phyloP scores from a whole-genome alignment of 495 filamentous ascomycete genomes.

The Penicillium flavigenum region DNA sequence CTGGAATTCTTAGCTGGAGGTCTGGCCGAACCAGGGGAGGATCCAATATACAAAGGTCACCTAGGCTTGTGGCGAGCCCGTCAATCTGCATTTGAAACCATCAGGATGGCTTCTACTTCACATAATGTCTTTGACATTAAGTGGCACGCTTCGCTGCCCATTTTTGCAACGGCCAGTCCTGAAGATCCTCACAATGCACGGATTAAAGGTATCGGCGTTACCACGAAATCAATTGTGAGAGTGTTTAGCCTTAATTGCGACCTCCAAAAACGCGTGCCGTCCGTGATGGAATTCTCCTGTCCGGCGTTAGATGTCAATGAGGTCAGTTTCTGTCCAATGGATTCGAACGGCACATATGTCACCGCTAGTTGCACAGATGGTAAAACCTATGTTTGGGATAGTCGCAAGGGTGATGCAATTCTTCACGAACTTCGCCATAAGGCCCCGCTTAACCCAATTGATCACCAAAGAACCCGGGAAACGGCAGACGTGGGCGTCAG shows the following conservation, averaged over 20 bases:
- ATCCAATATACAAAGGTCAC: constrained; percentile 62
- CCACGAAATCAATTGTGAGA: constrained; percentile 50
- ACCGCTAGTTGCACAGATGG: constrained; percentile 85
- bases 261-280: constrained; percentile 27
- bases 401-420: constrained; percentile 51
- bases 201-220: constrained; percentile 35
- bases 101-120: constrained; percentile 50
- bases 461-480: constrained; percentile 57
- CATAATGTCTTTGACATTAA: constrained; percentile 78
- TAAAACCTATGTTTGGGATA: constrained; percentile 82
- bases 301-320: constrained; percentile 85
- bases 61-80: constrained; percentile 69
- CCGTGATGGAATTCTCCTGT: constrained; percentile 58
- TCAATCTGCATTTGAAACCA: constrained; percentile 43
- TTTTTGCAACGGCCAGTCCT: constrained; percentile 63
- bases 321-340: constrained; percentile 54
- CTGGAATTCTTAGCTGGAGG: constrained; percentile 69
- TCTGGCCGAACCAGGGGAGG: constrained; percentile 62
- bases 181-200: constrained; percentile 31
- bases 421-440: constrained; percentile 73
- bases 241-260: constrained; percentile 42
- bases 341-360: constrained; percentile 53
- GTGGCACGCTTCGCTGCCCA: constrained; percentile 65
- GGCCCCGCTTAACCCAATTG: constrained; percentile 60
- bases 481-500: constrained; percentile 77